Base-by-base conservation (phyloP, 1,139 yeast genomes). In the Suhomyces choctaworum region DNA sequence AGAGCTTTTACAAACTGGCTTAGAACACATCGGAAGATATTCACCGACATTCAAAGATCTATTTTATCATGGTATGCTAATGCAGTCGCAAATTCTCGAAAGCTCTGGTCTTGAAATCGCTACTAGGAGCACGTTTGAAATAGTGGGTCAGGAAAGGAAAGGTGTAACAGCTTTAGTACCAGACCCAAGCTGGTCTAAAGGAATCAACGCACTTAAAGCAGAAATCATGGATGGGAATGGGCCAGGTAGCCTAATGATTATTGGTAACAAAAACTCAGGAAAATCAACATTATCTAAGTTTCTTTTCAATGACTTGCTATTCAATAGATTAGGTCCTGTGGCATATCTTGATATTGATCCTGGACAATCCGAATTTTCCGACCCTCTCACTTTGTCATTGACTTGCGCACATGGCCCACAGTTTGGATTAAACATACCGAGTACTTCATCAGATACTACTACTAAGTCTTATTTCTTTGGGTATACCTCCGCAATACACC, bases 301-400 rank as follows among this genome's bases (percentile, higher is more conserved):
- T 8, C 54, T 89, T 6, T 39, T 76, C 5, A 88, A 88, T 39
- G 46, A 58, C 46, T 52, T 42, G 39, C 66, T 33, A 36, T 58
- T 42, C 46, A 40, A 43, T 21, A 46, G 42, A 1, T 12, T 28
- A 4, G 37, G 46, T 3, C 5, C 7, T 62, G 34, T 65, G 7
- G 68, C 73, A 20, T 75, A 80, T 32, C 48, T 92, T 21, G 97
- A 92, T 51, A 57, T 89, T 3, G 98, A 92, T 56, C 96, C 97
- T 0, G 96, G 96, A 0, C 97, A 89, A 54, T 79, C 95, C 0
- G 96, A 87, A 52, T 81, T 74, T 45, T 78, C 92, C 0, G 65
- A 67, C 5, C 94, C 96, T 0, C 90, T 86, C 26, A 75, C 78
- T 16, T 51, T 84, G n/a, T 72, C 86, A 0, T 53, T 82, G n/a